Evolutionary conservation across 768 basidiomycete genomes (phyloP).

Genomic region (Basidioascus undulatus): DNA sequence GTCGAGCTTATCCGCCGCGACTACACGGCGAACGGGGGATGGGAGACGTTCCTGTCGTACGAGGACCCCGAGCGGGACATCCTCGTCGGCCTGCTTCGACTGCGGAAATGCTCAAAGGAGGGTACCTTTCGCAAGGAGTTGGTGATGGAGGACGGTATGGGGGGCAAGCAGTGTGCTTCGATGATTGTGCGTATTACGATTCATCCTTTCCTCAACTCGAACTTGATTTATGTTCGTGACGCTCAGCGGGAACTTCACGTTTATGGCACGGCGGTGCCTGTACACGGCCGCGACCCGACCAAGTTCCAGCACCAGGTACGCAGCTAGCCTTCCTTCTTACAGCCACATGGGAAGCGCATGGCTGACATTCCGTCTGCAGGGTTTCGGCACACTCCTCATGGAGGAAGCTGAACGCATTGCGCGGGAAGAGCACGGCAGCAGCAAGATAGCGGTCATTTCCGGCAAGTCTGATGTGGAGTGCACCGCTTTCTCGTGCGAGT

Average conservation of each 20-base stretch:
- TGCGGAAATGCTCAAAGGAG: constrained; percentile 83
- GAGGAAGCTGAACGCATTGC: constrained; percentile 98
- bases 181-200: constrained; percentile 6
- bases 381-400: constrained; percentile 92
- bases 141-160: constrained; percentile 53
- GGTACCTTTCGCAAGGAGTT: constrained; percentile 92
- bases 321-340: neutral
- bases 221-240: neutral
- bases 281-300: constrained; percentile 89
- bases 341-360: constrained; percentile 1
- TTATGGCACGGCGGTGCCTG: constrained; percentile 91
- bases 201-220: neutral
- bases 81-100: constrained; percentile 68
- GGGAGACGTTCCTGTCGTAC: constrained; percentile 98
- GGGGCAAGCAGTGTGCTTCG: constrained; percentile 67
- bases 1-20: constrained; percentile 87
- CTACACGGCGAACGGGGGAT: constrained; percentile 90
- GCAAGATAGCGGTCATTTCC: constrained; percentile 91
- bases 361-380: constrained; percentile 25
- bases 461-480: constrained; percentile 24
- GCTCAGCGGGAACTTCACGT: constrained; percentile 23
- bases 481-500: neutral
- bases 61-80: constrained; percentile 96
- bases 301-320: constrained; percentile 92
- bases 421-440: constrained; percentile 81